A percentile compares a stretch with the other conserved stretches of the same genome.
phyloP scores from a whole-genome alignment of 1,284 basidiomycete genomes.

The Veloboletus limbatus region DNA sequence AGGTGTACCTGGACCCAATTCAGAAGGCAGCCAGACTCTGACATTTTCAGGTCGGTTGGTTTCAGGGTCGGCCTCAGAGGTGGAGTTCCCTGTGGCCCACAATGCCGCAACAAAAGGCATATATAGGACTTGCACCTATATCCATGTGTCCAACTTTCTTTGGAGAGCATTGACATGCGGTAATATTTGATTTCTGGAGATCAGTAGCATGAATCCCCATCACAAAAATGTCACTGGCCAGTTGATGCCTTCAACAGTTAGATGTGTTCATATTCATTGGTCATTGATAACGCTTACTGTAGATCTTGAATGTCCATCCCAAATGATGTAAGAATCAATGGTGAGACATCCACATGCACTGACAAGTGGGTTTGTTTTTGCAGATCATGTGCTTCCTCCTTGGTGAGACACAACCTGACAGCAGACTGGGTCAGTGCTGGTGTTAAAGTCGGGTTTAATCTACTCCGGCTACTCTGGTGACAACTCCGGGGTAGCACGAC shows the following conservation, averaged over 20 bases:
- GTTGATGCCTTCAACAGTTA: neutral
- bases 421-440: neutral
- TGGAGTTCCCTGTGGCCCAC: neutral
- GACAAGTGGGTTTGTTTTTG: neutral
- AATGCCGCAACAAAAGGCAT: constrained; percentile 3
- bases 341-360: neutral
- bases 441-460: too few species aligned
- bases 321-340: neutral
- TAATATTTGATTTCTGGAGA: neutral
- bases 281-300: neutral
- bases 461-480: too few species aligned
- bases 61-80: too few species aligned
- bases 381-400: neutral
- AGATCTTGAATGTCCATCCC: neutral
- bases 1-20: neutral
- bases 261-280: too few species aligned
- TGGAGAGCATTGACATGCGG: neutral
- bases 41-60: neutral
- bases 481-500: too few species aligned
- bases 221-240: neutral
- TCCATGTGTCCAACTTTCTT: neutral
- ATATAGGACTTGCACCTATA: neutral
- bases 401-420: neutral
- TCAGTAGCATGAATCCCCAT: neutral
- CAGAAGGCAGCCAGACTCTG: neutral